Base-by-base conservation (phyloP, 169 alveolate species). In the Plasmodium malariae region DNA sequence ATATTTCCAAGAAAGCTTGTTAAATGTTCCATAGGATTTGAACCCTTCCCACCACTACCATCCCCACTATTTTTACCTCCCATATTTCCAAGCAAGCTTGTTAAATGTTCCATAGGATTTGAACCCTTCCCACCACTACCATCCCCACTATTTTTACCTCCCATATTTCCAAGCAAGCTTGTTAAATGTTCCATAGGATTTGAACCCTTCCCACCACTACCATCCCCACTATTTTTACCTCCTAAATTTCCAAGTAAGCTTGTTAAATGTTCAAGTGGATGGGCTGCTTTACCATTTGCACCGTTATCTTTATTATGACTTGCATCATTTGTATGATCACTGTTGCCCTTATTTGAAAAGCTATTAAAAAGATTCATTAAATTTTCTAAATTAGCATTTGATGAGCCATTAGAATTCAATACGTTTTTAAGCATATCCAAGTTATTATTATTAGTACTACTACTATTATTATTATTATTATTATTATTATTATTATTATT, bases 321-420 rank as follows among this genome's bases (percentile, higher is more conserved):
- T n/a, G n/a, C n/a, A n/a, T n/a, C n/a, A n/a, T n/a, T n/a, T n/a
- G n/a, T n/a, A n/a, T n/a, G n/a, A n/a, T n/a, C n/a, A 2, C 14
- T 62, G 30, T 62, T 7, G 26, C 48, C 68, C 17, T 74, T 57
- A 45, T 55, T 55, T 0, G 71, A n/a, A 4, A n/a, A 57, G 2
- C 9, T 65, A 54, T 72, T 72, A 37, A 72, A n/a, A 1, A 72
- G 37, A 24, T 54, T 72, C 69, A 72, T 51, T 32, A 72, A 40
- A 43, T 51, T 72, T 28, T 72, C 55, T 43, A 54, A n/a, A 40
- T 51, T 51, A 34, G 21, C 70, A 6, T 43, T 21, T 21, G 87
- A 72, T 34, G 87, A 17, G 6, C 48, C 57, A n/a, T 57, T 59
- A n/a, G 59, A 17, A 65, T 74, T 74, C 12, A 74, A 0, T 19